Conservation (phyloP, 177 flowering plant genomes). For the Telopea speciosissima region DNA sequence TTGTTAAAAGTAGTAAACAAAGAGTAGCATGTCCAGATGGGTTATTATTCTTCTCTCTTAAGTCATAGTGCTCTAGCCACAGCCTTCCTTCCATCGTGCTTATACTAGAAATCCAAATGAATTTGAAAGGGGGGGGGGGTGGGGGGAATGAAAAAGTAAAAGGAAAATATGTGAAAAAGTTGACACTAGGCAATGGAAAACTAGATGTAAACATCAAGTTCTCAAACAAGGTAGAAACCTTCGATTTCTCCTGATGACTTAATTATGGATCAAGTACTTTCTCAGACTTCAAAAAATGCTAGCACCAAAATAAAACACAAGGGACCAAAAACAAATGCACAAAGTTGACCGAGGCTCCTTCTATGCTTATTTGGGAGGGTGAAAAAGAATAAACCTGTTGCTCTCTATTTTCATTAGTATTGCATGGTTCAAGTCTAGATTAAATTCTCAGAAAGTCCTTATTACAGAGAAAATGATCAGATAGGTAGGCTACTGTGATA, state of each 20-base stretch:
- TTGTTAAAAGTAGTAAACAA: not conserved
- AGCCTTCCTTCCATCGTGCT: not conserved
- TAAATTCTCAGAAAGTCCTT: too few species aligned
- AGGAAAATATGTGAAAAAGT: not conserved
- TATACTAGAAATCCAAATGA: not conserved
- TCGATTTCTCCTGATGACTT: not conserved
- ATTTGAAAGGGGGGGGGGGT: not conserved
- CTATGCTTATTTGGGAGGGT: not conserved
- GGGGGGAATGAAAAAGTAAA: not conserved
- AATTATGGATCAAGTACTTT: not conserved
- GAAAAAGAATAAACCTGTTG: not conserved
- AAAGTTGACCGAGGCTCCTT: not conserved
- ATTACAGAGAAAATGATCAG: too few species aligned
- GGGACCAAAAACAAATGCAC: not conserved
- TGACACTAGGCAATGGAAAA: not conserved
- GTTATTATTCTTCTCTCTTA: not conserved
- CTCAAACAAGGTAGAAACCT: not conserved
- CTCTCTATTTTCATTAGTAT: too few species aligned
- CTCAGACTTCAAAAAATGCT: not conserved
- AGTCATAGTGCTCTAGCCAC: not conserved
- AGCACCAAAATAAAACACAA: not conserved
- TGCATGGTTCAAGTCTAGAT: too few species aligned
- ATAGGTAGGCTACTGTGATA: too few species aligned
- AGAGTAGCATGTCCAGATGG: not conserved
- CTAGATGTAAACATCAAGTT: too few species aligned